These are phyloP conservation scores for Colletotrichum agaves DNA, from an alignment of 2,329 filamentous ascomycete species.

Conservation along the genomic window DNA sequence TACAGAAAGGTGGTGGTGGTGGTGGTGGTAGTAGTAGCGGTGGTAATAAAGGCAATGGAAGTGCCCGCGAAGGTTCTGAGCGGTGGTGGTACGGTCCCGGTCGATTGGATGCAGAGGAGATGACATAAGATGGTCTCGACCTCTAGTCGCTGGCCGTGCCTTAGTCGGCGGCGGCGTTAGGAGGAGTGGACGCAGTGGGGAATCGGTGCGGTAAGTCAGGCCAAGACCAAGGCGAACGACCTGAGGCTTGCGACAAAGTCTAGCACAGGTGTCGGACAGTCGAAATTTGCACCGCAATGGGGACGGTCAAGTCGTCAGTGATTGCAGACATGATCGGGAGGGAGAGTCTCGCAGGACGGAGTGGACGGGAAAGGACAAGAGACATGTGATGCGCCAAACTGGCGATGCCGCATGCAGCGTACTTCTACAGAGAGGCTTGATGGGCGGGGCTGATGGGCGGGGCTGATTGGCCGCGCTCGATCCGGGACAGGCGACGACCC, in stretches of 20 bases:
- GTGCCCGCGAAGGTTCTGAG: conserved; percentile 6
- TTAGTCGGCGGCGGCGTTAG: conserved; percentile 30
- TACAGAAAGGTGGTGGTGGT: conserved; percentile 24
- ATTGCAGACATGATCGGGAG: conserved; percentile 5
- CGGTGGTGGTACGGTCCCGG: conserved; percentile 32
- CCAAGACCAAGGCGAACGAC: conserved; percentile 1
- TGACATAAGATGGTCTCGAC: conserved; percentile 37
- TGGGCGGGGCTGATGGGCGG: conserved; percentile 28
- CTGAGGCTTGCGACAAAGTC: conserved; percentile 19
- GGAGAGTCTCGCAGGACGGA: conserved; percentile 12
- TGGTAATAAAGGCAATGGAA: background rate
- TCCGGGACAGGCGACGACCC: conserved; percentile 10
- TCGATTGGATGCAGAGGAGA: conserved; percentile 37
- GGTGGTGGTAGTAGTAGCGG: conserved; percentile 1
- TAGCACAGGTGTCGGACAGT: conserved; percentile 27
- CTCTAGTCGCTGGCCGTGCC: conserved; percentile 22
- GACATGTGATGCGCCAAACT: conserved; percentile 34
- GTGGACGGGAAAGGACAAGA: conserved; percentile 22
- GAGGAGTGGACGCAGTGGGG: conserved; percentile 22
- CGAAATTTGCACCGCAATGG: conserved; percentile 31
- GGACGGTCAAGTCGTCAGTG: conserved; percentile 8
- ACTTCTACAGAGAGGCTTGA: conserved; percentile 24
- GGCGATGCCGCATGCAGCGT: conserved; percentile 33
- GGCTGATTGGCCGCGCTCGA: conserved; percentile 33
- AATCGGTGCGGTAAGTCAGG: conserved; percentile 7